Percentiles rank a stretch among this genome's conserved stretches.
These are phyloP conservation scores for Vitis labrusca DNA, from an alignment of 164 flowering plant genomes.

Conservation along the genomic window DNA sequence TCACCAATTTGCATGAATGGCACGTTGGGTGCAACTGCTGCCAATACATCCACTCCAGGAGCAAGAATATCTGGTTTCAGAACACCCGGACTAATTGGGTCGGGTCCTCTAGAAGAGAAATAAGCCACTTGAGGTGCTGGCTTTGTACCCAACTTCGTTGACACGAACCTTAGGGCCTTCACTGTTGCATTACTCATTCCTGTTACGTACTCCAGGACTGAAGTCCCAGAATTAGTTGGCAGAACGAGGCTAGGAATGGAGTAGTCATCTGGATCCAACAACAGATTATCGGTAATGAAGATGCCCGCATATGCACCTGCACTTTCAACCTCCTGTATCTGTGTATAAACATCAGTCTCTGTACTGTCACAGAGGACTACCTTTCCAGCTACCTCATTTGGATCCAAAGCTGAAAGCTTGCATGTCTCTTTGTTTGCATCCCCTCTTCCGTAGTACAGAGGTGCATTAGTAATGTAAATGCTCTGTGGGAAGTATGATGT, in stretches of 20 bases:
- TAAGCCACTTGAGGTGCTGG: slow-evolving; percentile 35
- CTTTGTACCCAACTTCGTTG: slow-evolving; percentile 21
- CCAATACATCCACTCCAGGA: slow-evolving; percentile 35
- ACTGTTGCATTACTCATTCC: slow-evolving; percentile 15
- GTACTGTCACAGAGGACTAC: slow-evolving; percentile 23
- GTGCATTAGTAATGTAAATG: slow-evolving; percentile 15
- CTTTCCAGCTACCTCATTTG: slow-evolving; percentile 25
- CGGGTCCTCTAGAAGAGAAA: slow-evolving; percentile 33
- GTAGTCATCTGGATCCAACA: slow-evolving; percentile 8
- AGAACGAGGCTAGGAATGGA: slow-evolving; percentile 18
- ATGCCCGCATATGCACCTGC: slow-evolving; percentile 29
- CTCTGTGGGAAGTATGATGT: slow-evolving; percentile 24
- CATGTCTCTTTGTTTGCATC: slow-evolving; percentile 16
- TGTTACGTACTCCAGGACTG: slow-evolving; percentile 12
- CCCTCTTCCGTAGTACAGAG: slow-evolving; percentile 23
- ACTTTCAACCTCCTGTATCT: slow-evolving; percentile 18
- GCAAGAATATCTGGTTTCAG: slow-evolving; percentile 37
- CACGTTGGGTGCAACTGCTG: slow-evolving; percentile 26
- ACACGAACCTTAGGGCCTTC: slow-evolving; percentile 21
- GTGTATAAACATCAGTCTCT: background rate
- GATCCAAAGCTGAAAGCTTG: slow-evolving; percentile 7
- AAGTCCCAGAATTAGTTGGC: background rate
- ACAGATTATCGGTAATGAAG: slow-evolving; percentile 1
- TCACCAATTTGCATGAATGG: background rate
- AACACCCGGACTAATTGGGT: slow-evolving; percentile 21